Percentiles rank a stretch among this genome's conserved stretches.
These are phyloP conservation scores for Diversispora eburnea DNA, from an alignment of 192 early-diverging fungal species.

Conservation along the genomic window DNA sequence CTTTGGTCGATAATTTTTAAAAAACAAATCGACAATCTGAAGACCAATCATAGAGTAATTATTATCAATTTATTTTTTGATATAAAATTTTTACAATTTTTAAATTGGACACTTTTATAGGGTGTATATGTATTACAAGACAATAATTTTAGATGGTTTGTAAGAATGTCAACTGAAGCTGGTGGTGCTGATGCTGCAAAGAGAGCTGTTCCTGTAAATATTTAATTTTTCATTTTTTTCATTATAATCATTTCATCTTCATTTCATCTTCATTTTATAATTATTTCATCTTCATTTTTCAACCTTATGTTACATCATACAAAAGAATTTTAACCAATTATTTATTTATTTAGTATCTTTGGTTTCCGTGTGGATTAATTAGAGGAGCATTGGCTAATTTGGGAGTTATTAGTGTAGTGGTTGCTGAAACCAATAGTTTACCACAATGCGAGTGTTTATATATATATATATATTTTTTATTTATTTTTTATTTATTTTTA, in stretches of 20 bases:
- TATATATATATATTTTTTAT: background rate
- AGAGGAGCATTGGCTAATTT: conserved; percentile 90
- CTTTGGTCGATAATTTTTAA: conserved; percentile 94
- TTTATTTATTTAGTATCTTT: conserved; percentile 63
- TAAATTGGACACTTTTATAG: conserved; percentile 35
- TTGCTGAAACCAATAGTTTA: conserved; percentile 79
- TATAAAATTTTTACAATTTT: background rate
- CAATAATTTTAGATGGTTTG: conserved; percentile 95
- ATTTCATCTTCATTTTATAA: background rate
- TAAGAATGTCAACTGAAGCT: conserved; percentile 82
- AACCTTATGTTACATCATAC: too few species aligned
- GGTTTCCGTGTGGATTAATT: conserved; percentile 96
- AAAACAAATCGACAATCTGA: conserved; percentile 97
- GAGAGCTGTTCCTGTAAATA: conserved; percentile 69
- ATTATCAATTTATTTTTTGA: background rate
- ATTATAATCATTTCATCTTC: background rate
- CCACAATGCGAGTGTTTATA: conserved; percentile 67
- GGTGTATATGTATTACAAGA: conserved; percentile 98
- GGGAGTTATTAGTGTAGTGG: conserved; percentile 80
- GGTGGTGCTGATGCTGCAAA: conserved; percentile 73
- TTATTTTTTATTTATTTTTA: background rate
- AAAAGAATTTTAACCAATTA: too few species aligned
- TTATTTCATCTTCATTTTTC: too few species aligned
- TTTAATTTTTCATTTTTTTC: background rate
- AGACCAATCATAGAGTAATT: conserved; percentile 92